Conservation (phyloP, 1,284 basidiomycete genomes). For the Irpex sp. region DNA sequence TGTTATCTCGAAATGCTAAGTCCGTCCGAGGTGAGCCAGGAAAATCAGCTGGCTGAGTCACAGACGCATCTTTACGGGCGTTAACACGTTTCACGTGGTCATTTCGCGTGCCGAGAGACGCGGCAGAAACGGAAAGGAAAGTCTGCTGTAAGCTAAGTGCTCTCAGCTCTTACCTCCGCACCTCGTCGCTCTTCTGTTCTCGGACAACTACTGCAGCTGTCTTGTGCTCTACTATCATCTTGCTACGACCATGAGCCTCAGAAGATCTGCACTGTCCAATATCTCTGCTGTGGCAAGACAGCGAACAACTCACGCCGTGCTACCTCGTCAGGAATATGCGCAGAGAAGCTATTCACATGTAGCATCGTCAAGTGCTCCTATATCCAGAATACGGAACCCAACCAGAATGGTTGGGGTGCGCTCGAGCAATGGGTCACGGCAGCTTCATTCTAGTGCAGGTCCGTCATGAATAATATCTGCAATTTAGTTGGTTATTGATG, state of each 20-base stretch:
- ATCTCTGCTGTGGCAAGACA: not conserved
- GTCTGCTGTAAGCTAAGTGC: not conserved
- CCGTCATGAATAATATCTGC: not conserved
- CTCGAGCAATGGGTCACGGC: not conserved
- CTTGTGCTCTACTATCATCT: not conserved
- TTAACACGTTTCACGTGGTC: not conserved
- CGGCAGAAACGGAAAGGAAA: not conserved
- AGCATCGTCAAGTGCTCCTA: not conserved
- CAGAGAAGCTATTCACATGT: not conserved
- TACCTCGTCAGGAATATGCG: not conserved
- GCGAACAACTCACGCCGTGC: not conserved
- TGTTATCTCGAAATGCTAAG: not conserved
- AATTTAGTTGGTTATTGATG: not conserved
- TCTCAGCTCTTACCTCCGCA: not conserved
- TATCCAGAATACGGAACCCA: not conserved
- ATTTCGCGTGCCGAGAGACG: not conserved
- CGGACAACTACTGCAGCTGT: no score
- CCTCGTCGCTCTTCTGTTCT: no score
- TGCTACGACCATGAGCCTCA: not conserved
- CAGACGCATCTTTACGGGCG: not conserved
- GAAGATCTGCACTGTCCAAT: not conserved
- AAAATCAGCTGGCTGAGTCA: not conserved
- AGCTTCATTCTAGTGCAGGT: conserved; percentile 6
- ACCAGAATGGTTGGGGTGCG: not conserved
- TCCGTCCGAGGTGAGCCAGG: not conserved